phyloP scores from a whole-genome alignment of 345 rosid species.

The Combretum micranthum region DNA sequence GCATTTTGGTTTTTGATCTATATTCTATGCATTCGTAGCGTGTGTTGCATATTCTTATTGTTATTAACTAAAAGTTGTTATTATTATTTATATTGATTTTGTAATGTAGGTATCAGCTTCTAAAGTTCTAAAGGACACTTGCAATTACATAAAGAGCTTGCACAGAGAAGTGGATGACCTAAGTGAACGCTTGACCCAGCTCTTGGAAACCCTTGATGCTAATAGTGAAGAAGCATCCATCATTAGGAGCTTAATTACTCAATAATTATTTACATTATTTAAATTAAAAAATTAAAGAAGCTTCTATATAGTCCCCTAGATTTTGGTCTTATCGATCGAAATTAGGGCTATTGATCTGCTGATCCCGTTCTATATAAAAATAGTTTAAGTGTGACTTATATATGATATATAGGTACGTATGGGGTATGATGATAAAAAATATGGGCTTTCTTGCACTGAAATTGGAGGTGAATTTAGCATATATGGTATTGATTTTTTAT shows the following conservation, averaged over 20 bases:
- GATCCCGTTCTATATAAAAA: too few species aligned
- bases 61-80: not conserved
- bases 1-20: too few species aligned
- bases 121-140: constrained; percentile 84
- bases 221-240: constrained; percentile 90
- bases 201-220: constrained; percentile 69
- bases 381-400: too few species aligned
- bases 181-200: constrained; percentile 80
- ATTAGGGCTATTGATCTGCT: too few species aligned
- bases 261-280: constrained; percentile 10
- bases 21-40: not conserved
- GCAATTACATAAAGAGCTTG: constrained; percentile 82
- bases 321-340: not conserved
- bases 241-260: constrained; percentile 76
- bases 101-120: constrained; percentile 69
- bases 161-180: constrained; percentile 84
- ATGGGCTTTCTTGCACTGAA: too few species aligned
- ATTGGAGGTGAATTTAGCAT: too few species aligned
- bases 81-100: not conserved
- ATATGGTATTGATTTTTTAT: too few species aligned
- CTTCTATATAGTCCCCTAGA: not conserved
- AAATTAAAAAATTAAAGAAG: constrained; percentile 1
- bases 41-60: not conserved
- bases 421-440: too few species aligned
- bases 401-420: too few species aligned